These are phyloP conservation scores for Hibiscus syriacus DNA, from an alignment of 345 rosid genomes.

Conservation along the genomic window DNA sequence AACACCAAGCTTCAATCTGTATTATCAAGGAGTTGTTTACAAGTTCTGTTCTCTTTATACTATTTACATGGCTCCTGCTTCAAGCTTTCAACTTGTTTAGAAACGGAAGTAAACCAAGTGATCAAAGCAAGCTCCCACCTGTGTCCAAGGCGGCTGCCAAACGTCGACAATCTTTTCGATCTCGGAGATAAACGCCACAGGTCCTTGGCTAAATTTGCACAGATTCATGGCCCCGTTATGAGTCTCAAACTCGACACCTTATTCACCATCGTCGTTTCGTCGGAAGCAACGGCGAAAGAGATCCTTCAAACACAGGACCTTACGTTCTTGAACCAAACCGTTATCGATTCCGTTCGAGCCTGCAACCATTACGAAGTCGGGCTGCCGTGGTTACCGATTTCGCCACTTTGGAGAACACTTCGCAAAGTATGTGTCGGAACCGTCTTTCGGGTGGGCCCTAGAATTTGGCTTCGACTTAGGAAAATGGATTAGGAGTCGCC, in stretches of 20 bases:
- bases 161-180: slow-evolving; percentile 35
- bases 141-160: slow-evolving; percentile 32
- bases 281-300: slow-evolving; percentile 29
- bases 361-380: slow-evolving; percentile 21
- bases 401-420: slow-evolving; percentile 33
- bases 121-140: slow-evolving; percentile 16
- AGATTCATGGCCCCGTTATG: too few relatives aligned
- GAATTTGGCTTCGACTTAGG: too few relatives aligned
- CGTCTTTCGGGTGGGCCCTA: too few relatives aligned
- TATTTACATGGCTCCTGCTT: slow-evolving; percentile 1
- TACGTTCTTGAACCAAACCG: slow-evolving; percentile 21
- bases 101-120: background rate
- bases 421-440: too few relatives aligned
- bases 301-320: slow-evolving; percentile 36
- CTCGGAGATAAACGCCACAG: slow-evolving; percentile 33
- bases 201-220: slow-evolving; percentile 29
- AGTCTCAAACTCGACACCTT: too few relatives aligned
- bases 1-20: too few relatives aligned
- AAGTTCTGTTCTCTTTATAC: background rate
- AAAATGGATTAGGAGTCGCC: too few relatives aligned
- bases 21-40: background rate
- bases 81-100: background rate
- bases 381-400: slow-evolving; percentile 31
- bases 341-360: slow-evolving; percentile 27
- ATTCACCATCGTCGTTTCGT: slow-evolving; percentile 34